These are phyloP conservation scores for Heliamphora ciliata DNA, from an alignment of 179 eudicot species.

Conservation along the genomic window DNA sequence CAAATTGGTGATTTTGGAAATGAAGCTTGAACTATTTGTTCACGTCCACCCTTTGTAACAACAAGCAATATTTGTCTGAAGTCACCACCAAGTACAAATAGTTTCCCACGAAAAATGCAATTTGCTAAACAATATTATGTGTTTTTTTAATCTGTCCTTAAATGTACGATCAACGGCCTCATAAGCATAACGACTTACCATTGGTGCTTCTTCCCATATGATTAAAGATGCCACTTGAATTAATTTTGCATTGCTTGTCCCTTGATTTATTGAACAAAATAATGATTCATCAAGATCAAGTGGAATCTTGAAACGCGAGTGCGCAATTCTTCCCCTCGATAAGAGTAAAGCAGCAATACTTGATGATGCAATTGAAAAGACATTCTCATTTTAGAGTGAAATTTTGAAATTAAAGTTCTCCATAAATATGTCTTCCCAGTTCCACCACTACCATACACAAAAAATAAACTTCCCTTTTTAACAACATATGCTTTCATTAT, in stretches of 20 bases:
- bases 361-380: no score
- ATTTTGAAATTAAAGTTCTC: no score
- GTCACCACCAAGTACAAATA: constrained; percentile 22
- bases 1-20: neutral
- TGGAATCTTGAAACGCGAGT: no score
- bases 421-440: no score
- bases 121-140: neutral
- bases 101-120: neutral
- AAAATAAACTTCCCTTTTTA: neutral
- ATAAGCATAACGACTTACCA: neutral
- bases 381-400: no score
- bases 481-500: neutral
- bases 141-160: neutral
- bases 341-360: no score
- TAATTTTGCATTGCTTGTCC: no score
- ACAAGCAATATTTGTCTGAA: constrained; percentile 18
- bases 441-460: no score
- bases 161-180: neutral
- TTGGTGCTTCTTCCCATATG: neutral
- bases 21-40: neutral
- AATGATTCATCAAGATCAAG: no score
- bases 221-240: neutral
- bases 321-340: no score
- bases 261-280: neutral
- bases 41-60: constrained; percentile 2